Percentiles rank a stretch among this genome's conserved stretches.
These are phyloP conservation scores for Ophiobolus disseminans DNA, from an alignment of 2,329 filamentous ascomycete species.

Conservation along the genomic window DNA sequence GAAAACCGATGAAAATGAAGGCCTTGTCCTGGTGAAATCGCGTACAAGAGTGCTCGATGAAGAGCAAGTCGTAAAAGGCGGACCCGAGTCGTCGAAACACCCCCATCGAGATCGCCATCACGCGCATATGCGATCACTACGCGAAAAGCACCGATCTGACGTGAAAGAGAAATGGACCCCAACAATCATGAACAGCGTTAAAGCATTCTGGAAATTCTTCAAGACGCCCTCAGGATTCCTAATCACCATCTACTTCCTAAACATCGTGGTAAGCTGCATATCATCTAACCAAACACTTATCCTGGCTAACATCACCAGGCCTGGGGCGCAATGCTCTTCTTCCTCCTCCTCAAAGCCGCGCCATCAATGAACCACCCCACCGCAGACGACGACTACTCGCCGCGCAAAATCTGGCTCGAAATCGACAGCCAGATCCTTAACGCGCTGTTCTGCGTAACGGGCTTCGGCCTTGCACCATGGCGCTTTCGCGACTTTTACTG, in stretches of 20 bases:
- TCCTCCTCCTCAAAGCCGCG: conserved; percentile 78
- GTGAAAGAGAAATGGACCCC: conserved; percentile 58
- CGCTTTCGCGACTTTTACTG: conserved; percentile 79
- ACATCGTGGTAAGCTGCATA: conserved; percentile 68
- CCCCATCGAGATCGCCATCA: conserved; percentile 4
- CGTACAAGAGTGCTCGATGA: conserved; percentile 14
- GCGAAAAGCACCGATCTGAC: conserved; percentile 26
- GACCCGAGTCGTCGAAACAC: neutral
- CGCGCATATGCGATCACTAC: conserved; percentile 27
- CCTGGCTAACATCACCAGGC: conserved; percentile 53
- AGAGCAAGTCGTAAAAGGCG: neutral
- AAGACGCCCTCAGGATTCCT: conserved; percentile 77
- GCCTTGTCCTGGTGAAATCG: conserved; percentile 8
- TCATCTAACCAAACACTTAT: too few relatives aligned
- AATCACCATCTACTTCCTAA: conserved; percentile 78
- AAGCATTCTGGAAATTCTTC: conserved; percentile 74
- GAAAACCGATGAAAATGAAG: conserved; percentile 19
- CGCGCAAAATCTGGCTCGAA: conserved; percentile 82
- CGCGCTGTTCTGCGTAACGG: conserved; percentile 84
- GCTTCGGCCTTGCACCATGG: conserved; percentile 85
- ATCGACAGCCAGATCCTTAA: conserved; percentile 83
- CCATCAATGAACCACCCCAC: conserved; percentile 73
- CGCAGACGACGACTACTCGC: conserved; percentile 76
- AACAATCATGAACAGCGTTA: conserved; percentile 63
- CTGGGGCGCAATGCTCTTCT: conserved; percentile 90